These are phyloP conservation scores for Solanum piurae DNA, from an alignment of 257 asterid genomes.

Conservation along the genomic window DNA sequence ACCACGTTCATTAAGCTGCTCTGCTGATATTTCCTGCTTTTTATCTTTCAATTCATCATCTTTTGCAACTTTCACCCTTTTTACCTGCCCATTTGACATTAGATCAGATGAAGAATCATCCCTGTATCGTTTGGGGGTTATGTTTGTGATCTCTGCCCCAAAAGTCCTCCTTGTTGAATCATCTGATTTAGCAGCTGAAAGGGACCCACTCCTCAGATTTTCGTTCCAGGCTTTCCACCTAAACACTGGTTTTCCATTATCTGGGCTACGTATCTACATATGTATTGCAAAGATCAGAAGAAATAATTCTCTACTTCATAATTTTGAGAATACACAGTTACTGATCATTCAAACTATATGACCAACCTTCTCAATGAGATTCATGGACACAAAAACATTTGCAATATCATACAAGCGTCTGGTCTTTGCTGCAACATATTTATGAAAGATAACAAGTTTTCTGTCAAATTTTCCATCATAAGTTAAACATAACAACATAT, in stretches of 20 bases:
- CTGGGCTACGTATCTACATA: constrained; percentile 41
- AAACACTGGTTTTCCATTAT: constrained; percentile 54
- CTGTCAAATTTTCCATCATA: not conserved
- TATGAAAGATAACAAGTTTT: not conserved
- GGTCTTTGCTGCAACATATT: constrained; percentile 40
- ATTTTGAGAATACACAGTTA: not conserved
- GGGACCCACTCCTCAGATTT: constrained; percentile 11
- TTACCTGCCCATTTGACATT: constrained; percentile 12
- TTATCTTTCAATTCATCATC: not conserved
- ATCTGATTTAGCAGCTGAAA: constrained; percentile 15
- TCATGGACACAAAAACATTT: constrained; percentile 52
- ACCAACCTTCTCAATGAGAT: constrained; percentile 63
- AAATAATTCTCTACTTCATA: not conserved
- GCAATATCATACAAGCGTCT: constrained; percentile 70
- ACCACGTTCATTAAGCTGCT: constrained; percentile 21
- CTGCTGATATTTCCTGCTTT: constrained; percentile 1
- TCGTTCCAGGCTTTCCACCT: constrained; percentile 43
- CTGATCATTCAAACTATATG: not conserved
- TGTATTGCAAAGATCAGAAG: not conserved
- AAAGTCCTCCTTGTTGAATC: constrained; percentile 39
- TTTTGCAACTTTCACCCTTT: constrained; percentile 7
- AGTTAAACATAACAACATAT: not conserved
- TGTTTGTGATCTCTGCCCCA: constrained; percentile 53
- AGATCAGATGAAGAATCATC: constrained; percentile 15
- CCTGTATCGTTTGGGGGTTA: constrained; percentile 25